phyloP scores from a whole-genome alignment of 345 rosid species.

The Eutrema japonicum region DNA sequence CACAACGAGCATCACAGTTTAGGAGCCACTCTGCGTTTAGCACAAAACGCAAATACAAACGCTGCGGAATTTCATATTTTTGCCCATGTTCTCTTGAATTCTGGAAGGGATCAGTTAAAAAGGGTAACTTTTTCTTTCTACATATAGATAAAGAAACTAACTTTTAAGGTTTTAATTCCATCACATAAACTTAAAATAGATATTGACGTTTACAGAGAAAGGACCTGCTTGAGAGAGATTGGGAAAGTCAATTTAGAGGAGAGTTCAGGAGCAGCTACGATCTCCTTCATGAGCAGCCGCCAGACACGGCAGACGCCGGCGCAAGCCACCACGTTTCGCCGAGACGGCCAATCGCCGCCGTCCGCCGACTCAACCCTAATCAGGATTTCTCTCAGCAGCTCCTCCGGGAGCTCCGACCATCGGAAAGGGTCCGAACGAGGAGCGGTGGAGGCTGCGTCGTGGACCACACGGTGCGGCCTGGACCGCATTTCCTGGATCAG shows the following conservation, averaged over 20 bases:
- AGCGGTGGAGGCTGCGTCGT: constrained; percentile 43
- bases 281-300: constrained; percentile 66
- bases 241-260: constrained; percentile 84
- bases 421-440: constrained; percentile 40
- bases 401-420: constrained; percentile 83
- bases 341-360: constrained; percentile 63
- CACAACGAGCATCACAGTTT: neutral
- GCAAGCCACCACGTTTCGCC: constrained; percentile 77
- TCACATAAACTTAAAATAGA: constrained; percentile 7
- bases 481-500: constrained; percentile 56
- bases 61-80: neutral
- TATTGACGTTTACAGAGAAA: neutral
- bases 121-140: neutral
- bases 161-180: constrained; percentile 17
- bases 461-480: constrained; percentile 65
- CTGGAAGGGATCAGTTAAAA: neutral
- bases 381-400: constrained; percentile 73
- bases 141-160: constrained; percentile 13
- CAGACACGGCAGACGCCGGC: constrained; percentile 84
- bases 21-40: neutral
- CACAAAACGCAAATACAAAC: neutral
- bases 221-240: constrained; percentile 82
- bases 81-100: neutral
- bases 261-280: constrained; percentile 64
- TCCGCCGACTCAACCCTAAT: constrained; percentile 67